These are phyloP conservation scores for Bretschneidera sinensis DNA, from an alignment of 345 rosid species.

Conservation along the genomic window DNA sequence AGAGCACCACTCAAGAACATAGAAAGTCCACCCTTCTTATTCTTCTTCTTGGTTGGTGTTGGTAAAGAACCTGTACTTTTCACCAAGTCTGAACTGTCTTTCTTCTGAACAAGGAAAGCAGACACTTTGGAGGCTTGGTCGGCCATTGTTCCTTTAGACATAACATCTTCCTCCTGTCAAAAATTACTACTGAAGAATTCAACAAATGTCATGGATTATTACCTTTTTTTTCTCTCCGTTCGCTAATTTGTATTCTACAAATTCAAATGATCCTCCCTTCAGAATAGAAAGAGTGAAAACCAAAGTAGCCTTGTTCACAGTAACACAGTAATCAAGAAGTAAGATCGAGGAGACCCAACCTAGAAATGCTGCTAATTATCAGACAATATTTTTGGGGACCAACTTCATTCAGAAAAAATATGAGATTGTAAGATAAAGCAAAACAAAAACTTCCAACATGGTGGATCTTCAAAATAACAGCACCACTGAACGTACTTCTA, in stretches of 20 bases:
- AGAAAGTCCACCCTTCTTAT: conserved; percentile 91
- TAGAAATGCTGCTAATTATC: no score
- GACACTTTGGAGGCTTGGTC: conserved; percentile 34
- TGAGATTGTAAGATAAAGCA: not conserved
- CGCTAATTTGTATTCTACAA: conserved; percentile 2
- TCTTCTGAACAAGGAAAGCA: conserved; percentile 32
- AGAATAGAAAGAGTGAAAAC: not conserved
- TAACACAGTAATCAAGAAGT: not conserved
- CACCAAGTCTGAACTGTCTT: conserved; percentile 29
- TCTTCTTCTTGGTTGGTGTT: conserved; percentile 61
- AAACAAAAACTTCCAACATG: not conserved
- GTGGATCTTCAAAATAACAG: not conserved
- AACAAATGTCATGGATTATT: conserved; percentile 11
- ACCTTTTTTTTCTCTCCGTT: not conserved
- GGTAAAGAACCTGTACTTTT: conserved; percentile 33
- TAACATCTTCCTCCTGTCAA: conserved; percentile 36
- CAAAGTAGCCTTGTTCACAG: not conserved
- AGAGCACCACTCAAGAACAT: conserved; percentile 98
- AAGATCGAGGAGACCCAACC: no score
- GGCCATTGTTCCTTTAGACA: conserved; percentile 18
- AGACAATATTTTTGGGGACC: no score
- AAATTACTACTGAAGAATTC: conserved; percentile 9
- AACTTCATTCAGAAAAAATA: no score
- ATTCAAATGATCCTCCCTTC: not conserved
- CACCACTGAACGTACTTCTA: not conserved